Base-by-base conservation (phyloP, 2,329 filamentous ascomycete genomes). In the Cytospora mali region DNA sequence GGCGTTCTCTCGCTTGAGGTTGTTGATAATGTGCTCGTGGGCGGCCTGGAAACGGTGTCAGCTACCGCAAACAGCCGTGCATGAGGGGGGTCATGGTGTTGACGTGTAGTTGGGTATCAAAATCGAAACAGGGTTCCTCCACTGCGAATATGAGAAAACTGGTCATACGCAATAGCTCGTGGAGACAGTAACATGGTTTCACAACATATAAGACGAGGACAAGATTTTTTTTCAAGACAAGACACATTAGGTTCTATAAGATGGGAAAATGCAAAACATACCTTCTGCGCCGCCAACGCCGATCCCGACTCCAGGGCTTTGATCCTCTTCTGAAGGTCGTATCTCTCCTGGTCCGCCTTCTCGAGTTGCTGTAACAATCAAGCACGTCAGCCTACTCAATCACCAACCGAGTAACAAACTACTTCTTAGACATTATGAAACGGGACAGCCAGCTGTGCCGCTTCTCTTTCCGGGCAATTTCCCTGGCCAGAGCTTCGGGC, bases 1-100 rank as follows among this genome's bases (percentile, higher is more conserved):
- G 46, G 84, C 83, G 73, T 92, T 92, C 75, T 96, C 92, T 69
- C 89, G 85, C 73, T 90, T 84, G 64, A 96, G 83, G 69, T 88
- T 90, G 68, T 86, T 85, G 71, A 91, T 84, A 56, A 80, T 77
- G 70, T 84, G 77, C 53, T 86, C 83, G 66, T 75, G 75, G 60
- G 81, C 77, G 50, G 81, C 80, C 80, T 85, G 69, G 53, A 59
- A 42, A 62, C 35, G 35, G 56, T 55, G 62, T 64, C 27, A 61
- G 64, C 52, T 35, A 58, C 23, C 25, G 58, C 53, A 59, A 52
- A 52, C 27, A 48, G 51, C 54, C 62, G 25, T 23, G 62, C 46
- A 65, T 29, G 16, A 51, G 42, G 53, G 42, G 48, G n/a, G n/a
- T n/a, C 55, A 35, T 48, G 28, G 39, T 58, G 49, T 58, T 61